phyloP scores from a whole-genome alignment of 2,329 filamentous ascomycete species.

The Trichoderma gracile region DNA sequence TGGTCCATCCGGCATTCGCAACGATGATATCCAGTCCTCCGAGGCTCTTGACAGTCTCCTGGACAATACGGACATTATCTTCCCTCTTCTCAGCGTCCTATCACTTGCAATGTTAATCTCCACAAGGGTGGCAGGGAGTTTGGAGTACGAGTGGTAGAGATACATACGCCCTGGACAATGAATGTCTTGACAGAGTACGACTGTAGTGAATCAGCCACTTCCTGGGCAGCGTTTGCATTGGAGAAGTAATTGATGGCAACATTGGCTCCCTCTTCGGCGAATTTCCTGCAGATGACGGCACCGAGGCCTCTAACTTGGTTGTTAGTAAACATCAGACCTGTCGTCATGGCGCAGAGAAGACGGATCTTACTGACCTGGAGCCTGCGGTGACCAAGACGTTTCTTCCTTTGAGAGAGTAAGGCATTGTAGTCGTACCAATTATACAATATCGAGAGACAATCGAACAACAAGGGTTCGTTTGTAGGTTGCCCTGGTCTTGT shows the following conservation, averaged over 20 bases:
- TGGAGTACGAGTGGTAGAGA: background rate
- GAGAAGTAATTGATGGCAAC: conserved; percentile 19
- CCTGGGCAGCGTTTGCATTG: conserved; percentile 1
- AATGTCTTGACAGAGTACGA: conserved; percentile 6
- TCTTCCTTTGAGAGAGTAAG: conserved; percentile 19
- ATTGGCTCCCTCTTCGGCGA: conserved; percentile 20
- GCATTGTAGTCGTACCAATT: conserved; percentile 2
- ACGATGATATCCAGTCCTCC: conserved; percentile 16
- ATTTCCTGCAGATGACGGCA: conserved; percentile 16
- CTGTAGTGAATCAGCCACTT: conserved; percentile 3
- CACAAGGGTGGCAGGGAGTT: background rate
- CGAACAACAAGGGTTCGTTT: background rate
- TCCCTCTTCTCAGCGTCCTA: conserved; percentile 18
- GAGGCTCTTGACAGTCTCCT: conserved; percentile 15
- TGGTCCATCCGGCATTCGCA: conserved; percentile 24
- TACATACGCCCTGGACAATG: conserved; percentile 9
- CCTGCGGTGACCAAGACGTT: conserved; percentile 19
- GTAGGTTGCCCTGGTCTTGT: background rate
- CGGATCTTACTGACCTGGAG: background rate
- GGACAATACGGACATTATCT: conserved; percentile 17
- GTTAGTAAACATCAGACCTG: background rate
- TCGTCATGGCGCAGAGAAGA: background rate
- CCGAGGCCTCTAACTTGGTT: conserved; percentile 8
- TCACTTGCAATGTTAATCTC: background rate
- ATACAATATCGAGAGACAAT: background rate